Percentiles rank a stretch among this genome's conserved stretches.
Conservation (phyloP, 2,329 filamentous ascomycete genomes). For the Penicillium janthinellum region DNA sequence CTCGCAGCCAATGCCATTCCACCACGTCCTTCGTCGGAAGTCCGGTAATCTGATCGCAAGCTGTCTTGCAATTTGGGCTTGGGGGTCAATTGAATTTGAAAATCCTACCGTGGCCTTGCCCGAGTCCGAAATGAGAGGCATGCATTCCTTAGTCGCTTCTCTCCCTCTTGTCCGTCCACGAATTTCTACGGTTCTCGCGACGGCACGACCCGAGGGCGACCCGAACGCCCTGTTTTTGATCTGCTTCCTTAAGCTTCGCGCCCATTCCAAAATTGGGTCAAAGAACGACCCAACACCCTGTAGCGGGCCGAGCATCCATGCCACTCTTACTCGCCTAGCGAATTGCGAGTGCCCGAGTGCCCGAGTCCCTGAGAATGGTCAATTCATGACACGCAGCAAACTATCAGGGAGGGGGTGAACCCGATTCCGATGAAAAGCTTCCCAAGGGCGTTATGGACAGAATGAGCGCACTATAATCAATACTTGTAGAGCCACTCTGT, state of each 20-base stretch:
- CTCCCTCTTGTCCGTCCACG: not conserved
- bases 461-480: conserved; percentile 17
- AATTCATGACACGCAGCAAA: conserved; percentile 1
- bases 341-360: conserved; percentile 4
- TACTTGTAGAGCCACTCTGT: too few relatives aligned
- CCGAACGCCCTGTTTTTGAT: conserved; percentile 10
- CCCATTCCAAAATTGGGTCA: conserved; percentile 12
- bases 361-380: not conserved
- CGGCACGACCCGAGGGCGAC: conserved; percentile 14
- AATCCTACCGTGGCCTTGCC: conserved; percentile 1
- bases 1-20: conserved; percentile 11
- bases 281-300: conserved; percentile 18
- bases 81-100: not conserved
- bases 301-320: conserved; percentile 27
- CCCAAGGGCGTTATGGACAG: not conserved
- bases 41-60: conserved; percentile 10
- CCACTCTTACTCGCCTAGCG: conserved; percentile 1
- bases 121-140: conserved; percentile 17
- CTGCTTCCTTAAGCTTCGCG: conserved; percentile 8
- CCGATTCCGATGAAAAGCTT: not conserved
- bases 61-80: not conserved
- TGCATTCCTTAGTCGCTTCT: conserved; percentile 10
- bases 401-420: not conserved
- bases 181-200: conserved; percentile 7
- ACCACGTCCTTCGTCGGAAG: conserved; percentile 10